phyloP scores from a whole-genome alignment of 2,329 filamentous ascomycete species.

The Macrophomina pseudophaseolina region DNA sequence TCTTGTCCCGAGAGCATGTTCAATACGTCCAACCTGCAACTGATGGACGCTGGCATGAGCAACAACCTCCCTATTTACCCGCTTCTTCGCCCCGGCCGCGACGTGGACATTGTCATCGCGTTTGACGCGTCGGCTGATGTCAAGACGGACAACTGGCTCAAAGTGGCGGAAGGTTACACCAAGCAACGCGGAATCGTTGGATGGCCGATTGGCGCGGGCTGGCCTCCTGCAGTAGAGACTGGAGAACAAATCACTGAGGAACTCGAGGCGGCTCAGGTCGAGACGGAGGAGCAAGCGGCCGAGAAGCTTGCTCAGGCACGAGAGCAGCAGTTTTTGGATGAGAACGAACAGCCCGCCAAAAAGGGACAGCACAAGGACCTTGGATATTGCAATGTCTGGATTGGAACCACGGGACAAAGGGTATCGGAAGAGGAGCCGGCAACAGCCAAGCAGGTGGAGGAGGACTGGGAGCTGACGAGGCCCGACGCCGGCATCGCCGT shows the following conservation, averaged over 20 bases:
- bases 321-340: conserved; percentile 32
- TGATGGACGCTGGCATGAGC: conserved; percentile 98
- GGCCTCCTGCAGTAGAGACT: conserved; percentile 71
- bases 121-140: conserved; percentile 96
- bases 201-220: conserved; percentile 94
- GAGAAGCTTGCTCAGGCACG: conserved; percentile 66
- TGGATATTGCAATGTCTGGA: conserved; percentile 93
- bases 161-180: conserved; percentile 90
- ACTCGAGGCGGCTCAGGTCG: conserved; percentile 70
- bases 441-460: conserved; percentile 61
- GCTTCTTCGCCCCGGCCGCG: conserved; percentile 81
- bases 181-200: conserved; percentile 87
- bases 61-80: conserved; percentile 98
- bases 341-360: conserved; percentile 33
- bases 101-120: conserved; percentile 87
- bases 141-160: conserved; percentile 94
- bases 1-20: conserved; percentile 81
- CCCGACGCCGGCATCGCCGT: conserved; percentile 85
- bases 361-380: conserved; percentile 59
- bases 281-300: conserved; percentile 64
- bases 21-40: conserved; percentile 64
- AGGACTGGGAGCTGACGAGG: conserved; percentile 70
- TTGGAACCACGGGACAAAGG: conserved; percentile 80
- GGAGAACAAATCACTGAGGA: conserved; percentile 66
- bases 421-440: conserved; percentile 60